Evolutionary conservation across 345 rosid species (phyloP).

Genomic region (Abelmoschus esculentus): DNA sequence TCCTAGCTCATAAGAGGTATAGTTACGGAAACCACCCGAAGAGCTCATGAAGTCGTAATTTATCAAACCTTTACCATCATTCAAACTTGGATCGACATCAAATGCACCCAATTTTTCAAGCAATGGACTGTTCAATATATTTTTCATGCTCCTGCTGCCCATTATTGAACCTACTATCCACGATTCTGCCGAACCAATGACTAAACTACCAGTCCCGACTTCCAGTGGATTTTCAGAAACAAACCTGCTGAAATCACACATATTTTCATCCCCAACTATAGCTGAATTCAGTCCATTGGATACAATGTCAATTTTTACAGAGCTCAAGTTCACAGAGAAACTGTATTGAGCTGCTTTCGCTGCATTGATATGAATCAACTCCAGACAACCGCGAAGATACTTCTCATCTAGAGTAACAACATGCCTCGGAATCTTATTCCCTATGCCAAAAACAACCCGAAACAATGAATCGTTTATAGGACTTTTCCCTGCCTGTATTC

Average conservation of each 20-base stretch:
- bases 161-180: conserved; percentile 59
- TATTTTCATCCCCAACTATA: conserved; percentile 23
- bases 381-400: conserved; percentile 65
- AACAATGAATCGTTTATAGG: conserved; percentile 38
- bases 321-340: conserved; percentile 33
- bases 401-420: conserved; percentile 67
- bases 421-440: conserved; percentile 62
- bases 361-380: conserved; percentile 47
- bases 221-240: conserved; percentile 40
- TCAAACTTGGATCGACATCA: conserved; percentile 25
- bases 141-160: conserved; percentile 64
- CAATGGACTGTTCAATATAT: conserved; percentile 53
- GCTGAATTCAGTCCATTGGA: conserved; percentile 3
- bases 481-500: conserved; percentile 41
- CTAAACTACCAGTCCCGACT: conserved; percentile 39
- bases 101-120: conserved; percentile 33
- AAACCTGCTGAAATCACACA: conserved; percentile 30
- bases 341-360: conserved; percentile 39
- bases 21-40: conserved; percentile 27
- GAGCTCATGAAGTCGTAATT: conserved; percentile 25
- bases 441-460: conserved; percentile 33
- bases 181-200: conserved; percentile 39
- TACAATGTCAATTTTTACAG: conserved; percentile 23
- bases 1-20: conserved; percentile 24
- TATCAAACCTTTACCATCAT: conserved; percentile 29